Base-by-base conservation (phyloP, 495 filamentous ascomycete species). In the Penicillium roqueforti region DNA sequence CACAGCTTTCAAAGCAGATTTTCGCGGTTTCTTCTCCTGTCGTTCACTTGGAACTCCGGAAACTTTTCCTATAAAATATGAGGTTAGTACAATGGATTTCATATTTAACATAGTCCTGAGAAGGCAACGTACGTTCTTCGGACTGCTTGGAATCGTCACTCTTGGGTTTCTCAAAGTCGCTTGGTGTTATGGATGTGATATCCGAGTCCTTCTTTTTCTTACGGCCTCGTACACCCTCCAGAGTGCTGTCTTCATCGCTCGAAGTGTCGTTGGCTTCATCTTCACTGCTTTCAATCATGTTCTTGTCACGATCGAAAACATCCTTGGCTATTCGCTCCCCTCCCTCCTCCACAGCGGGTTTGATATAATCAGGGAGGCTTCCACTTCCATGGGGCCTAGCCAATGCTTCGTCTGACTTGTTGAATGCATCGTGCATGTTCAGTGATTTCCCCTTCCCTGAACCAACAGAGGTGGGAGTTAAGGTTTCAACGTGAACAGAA, bases 321-420 rank as follows among this genome's bases (percentile, higher is more conserved):
- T 92, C 89, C 65, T 90, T 92, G 50, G 83, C 78, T 53, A 95
- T 67, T 41, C 89, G 80, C 47, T 81, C 81, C 31, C 76, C 80
- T 61, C 59, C 65, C 49, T 63, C 70, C 58, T 62, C 70, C 46
- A 55, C 69, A 5, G 53, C 56, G 36, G 61, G 67, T 54, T 61
- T 76, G 54, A 63, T 66, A 59, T 86, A 70, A 26, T 72, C 72
- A 7, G 80, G 73, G 10, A 88, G 66, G 23, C 62, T 76, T 8
- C 82, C 82, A 18, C 62, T 76, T 8, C 82, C 82, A 18, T 78
- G 72, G 5, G 78, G 80, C 20, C 76, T 76, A 0, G 77, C 70
- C 47, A 88, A 66, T 32, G 76, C 79, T 26, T 81, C 85, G 63
- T 89, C 85, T 0, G 86, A 88, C n/a, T 82, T 73, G 32, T 80